phyloP scores from a whole-genome alignment of 495 filamentous ascomycete genomes.

The Trypethelium eluteriae region DNA sequence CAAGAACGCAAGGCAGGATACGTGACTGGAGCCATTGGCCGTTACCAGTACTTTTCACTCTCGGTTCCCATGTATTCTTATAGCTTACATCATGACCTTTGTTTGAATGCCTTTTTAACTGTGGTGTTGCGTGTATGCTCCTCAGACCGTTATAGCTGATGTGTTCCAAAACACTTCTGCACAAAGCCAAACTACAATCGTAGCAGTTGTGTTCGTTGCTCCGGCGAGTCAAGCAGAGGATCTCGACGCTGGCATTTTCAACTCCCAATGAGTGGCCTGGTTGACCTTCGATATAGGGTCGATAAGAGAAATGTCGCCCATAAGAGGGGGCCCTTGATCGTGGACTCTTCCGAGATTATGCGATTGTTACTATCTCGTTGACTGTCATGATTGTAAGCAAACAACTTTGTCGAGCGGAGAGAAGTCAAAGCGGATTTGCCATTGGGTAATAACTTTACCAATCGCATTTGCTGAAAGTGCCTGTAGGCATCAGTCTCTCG shows the following conservation, averaged over 20 bases:
- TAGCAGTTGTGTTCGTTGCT: neutral
- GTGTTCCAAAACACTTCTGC: neutral
- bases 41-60: too few relatives aligned
- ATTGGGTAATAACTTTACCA: neutral
- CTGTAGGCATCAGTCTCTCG: neutral
- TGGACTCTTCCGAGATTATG: neutral
- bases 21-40: too few relatives aligned
- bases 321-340: too few relatives aligned
- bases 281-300: neutral
- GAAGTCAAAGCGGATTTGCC: neutral
- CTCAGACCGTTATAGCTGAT: neutral
- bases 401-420: too few relatives aligned
- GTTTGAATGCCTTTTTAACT: neutral
- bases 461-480: neutral
- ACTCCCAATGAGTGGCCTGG: neutral
- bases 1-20: too few relatives aligned
- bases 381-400: neutral
- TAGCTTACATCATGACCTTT: neutral
- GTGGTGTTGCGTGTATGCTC: neutral
- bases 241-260: neutral
- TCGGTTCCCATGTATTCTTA: too few relatives aligned
- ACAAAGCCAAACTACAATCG: constrained; percentile 1
- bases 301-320: too few relatives aligned
- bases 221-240: neutral
- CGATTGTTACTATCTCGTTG: neutral